Evolutionary conservation across 768 basidiomycete genomes (phyloP).

Genomic region (Boletus reticuloceps): DNA sequence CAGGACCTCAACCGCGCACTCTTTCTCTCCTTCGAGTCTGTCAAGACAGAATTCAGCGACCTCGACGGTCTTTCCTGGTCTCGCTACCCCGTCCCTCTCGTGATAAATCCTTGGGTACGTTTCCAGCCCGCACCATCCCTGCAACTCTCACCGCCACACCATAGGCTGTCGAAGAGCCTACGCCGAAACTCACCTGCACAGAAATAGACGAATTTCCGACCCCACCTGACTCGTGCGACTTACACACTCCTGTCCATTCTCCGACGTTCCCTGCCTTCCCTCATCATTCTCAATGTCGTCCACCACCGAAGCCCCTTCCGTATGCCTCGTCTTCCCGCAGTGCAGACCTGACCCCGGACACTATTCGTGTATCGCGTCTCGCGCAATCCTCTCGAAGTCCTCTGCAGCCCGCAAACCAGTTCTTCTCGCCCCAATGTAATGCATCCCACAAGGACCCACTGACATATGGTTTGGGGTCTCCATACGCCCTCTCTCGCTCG

Average conservation of each 20-base stretch:
- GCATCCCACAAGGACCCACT: conserved; percentile 12
- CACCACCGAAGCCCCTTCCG: conserved; percentile 3
- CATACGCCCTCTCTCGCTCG: conserved; percentile 1
- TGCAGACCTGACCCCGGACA: conserved; percentile 37
- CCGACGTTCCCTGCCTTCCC: not conserved
- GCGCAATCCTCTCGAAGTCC: conserved; percentile 19
- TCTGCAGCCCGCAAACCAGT: conserved; percentile 27
- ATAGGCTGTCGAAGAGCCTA: conserved; percentile 29
- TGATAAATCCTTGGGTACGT: conserved; percentile 27
- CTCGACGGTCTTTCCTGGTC: conserved; percentile 58
- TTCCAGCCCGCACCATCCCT: not conserved
- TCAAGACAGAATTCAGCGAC: conserved; percentile 62
- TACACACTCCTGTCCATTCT: conserved; percentile 7
- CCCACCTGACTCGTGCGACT: conserved; percentile 8
- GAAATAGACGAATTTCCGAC: conserved; percentile 19
- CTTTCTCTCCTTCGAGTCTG: conserved; percentile 44
- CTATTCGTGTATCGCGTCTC: conserved; percentile 36
- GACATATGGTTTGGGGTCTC: not conserved
- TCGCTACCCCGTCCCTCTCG: conserved; percentile 32
- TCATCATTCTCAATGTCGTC: not conserved
- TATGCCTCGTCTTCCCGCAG: conserved; percentile 37
- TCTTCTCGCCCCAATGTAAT: conserved; percentile 8
- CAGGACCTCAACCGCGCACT: conserved; percentile 34
- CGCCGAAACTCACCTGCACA: conserved; percentile 22
- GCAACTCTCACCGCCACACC: not conserved